These are phyloP conservation scores for Fomitopsis pinicola DNA, from an alignment of 1,284 basidiomycete species.

Conservation along the genomic window DNA sequence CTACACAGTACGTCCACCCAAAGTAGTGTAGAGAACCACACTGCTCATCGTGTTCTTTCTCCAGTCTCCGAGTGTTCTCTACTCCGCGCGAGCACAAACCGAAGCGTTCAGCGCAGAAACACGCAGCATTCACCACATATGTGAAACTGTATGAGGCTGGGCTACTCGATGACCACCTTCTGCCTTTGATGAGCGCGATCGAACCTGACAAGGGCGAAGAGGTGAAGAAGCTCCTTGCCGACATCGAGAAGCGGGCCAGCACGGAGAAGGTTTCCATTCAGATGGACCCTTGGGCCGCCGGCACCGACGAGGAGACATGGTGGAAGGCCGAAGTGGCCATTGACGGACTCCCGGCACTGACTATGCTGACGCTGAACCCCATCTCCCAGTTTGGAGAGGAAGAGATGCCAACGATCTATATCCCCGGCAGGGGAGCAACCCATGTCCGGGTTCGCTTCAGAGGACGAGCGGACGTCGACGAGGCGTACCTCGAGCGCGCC, in stretches of 20 bases:
- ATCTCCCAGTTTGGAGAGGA: constrained; percentile 33
- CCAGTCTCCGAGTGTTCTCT: constrained; percentile 43
- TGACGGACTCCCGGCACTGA: constrained; percentile 44
- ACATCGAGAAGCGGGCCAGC: constrained; percentile 57
- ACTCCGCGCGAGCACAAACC: constrained; percentile 44
- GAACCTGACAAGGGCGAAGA: constrained; percentile 59
- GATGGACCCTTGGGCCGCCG: constrained; percentile 57
- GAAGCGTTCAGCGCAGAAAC: constrained; percentile 62
- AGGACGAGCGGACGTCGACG: constrained; percentile 22
- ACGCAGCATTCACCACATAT: constrained; percentile 72
- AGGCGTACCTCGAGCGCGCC: constrained; percentile 35
- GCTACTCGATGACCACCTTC: constrained; percentile 64
- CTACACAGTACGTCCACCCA: constrained; percentile 26
- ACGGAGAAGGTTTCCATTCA: constrained; percentile 53
- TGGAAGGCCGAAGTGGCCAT: constrained; percentile 46
- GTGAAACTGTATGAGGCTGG: constrained; percentile 51
- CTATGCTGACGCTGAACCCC: constrained; percentile 45
- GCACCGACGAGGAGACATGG: constrained; percentile 37
- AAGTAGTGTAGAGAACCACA: neutral
- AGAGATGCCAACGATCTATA: constrained; percentile 46
- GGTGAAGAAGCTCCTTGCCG: constrained; percentile 54
- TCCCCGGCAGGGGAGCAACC: constrained; percentile 34
- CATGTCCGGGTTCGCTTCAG: constrained; percentile 27
- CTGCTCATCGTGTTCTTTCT: neutral
- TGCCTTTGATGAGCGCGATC: constrained; percentile 57